Evolutionary conservation across 2,329 filamentous ascomycete species (phyloP).

Genomic region (Cryphonectria naterciae): DNA sequence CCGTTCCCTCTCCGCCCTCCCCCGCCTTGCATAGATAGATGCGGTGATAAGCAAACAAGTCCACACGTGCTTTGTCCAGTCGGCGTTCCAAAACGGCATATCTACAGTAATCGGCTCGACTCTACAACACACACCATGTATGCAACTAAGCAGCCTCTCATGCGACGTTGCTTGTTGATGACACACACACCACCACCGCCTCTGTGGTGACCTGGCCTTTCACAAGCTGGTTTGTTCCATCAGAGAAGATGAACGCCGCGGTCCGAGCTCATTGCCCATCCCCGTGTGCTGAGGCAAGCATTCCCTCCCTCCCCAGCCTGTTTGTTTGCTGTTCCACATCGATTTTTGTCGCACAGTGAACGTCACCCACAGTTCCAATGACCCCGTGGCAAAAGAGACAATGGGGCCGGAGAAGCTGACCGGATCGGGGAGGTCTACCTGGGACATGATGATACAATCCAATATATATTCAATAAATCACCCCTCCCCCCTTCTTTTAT

Average conservation of each 20-base stretch:
- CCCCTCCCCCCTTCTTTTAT: background rate
- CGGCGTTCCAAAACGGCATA: background rate
- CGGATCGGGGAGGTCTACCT: background rate
- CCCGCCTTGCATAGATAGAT: background rate
- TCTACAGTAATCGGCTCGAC: background rate
- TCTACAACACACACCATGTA: background rate
- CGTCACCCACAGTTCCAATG: background rate
- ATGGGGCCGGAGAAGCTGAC: background rate
- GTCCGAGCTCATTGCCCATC: background rate
- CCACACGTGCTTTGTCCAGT: background rate
- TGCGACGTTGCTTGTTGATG: constrained; percentile 4
- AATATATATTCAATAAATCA: background rate
- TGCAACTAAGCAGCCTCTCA: constrained; percentile 19
- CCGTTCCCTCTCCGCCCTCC: background rate
- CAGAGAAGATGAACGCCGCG: background rate
- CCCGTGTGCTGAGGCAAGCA: background rate
- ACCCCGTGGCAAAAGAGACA: background rate
- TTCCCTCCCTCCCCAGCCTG: background rate
- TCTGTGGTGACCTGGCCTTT: background rate
- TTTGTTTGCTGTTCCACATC: background rate
- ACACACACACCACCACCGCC: background rate
- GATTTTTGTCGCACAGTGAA: background rate
- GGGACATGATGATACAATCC: background rate
- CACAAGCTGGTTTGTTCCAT: background rate
- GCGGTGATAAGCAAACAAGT: background rate